phyloP scores from a whole-genome alignment of 2,329 filamentous ascomycete species.

The Fusarium gaditjirri region DNA sequence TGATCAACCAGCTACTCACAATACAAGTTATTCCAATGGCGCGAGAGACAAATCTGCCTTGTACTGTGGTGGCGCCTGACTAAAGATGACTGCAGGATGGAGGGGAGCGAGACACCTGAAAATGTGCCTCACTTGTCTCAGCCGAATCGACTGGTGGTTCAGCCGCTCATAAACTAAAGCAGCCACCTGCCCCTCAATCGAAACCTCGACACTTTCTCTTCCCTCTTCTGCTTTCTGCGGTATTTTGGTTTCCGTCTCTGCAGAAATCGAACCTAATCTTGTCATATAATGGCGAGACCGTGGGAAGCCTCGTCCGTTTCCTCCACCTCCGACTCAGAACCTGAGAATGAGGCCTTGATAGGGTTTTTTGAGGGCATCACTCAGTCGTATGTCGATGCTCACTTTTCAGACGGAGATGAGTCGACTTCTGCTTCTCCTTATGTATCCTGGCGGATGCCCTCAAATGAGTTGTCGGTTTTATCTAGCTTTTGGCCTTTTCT shows the following conservation, averaged over 20 bases:
- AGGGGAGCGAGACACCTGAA: background rate
- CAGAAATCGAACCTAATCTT: accelerated
- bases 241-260: background rate
- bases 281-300: accelerated
- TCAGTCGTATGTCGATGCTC: background rate
- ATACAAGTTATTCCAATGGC: accelerated
- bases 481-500: accelerated
- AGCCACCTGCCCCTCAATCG: background rate
- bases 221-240: background rate
- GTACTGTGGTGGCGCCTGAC: background rate
- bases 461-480: background rate
- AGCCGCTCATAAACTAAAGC: background rate
- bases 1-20: too few relatives aligned
- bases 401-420: background rate
- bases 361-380: background rate
- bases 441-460: background rate
- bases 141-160: background rate
- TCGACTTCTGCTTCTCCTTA: accelerated
- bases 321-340: background rate
- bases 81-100: background rate
- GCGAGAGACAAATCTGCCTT: background rate
- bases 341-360: background rate
- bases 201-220: background rate
- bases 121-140: background rate
- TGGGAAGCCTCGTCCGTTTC: background rate